Conservation (phyloP, 805 yeast species). For the Hanseniaspora thailandica region DNA sequence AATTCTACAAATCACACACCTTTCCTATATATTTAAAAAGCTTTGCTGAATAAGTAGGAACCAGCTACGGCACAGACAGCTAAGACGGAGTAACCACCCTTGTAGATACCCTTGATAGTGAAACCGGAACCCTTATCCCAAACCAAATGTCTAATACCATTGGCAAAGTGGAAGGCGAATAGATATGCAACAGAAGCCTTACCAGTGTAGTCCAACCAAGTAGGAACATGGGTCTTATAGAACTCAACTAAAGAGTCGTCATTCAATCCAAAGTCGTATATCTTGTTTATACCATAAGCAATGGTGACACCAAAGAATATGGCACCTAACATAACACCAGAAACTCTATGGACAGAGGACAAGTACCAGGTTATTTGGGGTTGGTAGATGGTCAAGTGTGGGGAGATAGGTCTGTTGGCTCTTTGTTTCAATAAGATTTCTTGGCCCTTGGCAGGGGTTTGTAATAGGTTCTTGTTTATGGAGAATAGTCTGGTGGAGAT, state of each 20-base stretch:
- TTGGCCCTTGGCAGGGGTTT: constrained; percentile 47
- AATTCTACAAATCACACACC: no score
- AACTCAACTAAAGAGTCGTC: constrained; percentile 28
- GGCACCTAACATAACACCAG: constrained; percentile 73
- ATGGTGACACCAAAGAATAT: constrained; percentile 69
- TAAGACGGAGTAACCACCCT: constrained; percentile 77
- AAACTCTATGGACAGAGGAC: constrained; percentile 74
- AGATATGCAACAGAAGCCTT: constrained; percentile 71
- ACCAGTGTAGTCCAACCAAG: constrained; percentile 44
- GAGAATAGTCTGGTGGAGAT: constrained; percentile 6
- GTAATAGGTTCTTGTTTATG: constrained; percentile 23
- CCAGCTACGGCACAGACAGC: constrained; percentile 52
- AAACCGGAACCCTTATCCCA: constrained; percentile 87
- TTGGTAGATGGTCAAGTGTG: constrained; percentile 79
- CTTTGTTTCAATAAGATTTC: constrained; percentile 69
- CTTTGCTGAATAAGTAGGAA: constrained; percentile 40
- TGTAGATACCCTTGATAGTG: constrained; percentile 75
- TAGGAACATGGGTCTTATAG: constrained; percentile 51
- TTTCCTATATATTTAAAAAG: no score
- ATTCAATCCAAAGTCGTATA: constrained; percentile 41
- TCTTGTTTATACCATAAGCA: constrained; percentile 58
- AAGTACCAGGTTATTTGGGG: constrained; percentile 79
- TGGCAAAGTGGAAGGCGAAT: constrained; percentile 73
- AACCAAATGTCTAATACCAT: constrained; percentile 83
- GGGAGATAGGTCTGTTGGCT: constrained; percentile 77